Percentiles rank a stretch among this genome's conserved stretches.
Conservation (phyloP, 306 rosid species). For the Amphicarpaea edgeworthii region DNA sequence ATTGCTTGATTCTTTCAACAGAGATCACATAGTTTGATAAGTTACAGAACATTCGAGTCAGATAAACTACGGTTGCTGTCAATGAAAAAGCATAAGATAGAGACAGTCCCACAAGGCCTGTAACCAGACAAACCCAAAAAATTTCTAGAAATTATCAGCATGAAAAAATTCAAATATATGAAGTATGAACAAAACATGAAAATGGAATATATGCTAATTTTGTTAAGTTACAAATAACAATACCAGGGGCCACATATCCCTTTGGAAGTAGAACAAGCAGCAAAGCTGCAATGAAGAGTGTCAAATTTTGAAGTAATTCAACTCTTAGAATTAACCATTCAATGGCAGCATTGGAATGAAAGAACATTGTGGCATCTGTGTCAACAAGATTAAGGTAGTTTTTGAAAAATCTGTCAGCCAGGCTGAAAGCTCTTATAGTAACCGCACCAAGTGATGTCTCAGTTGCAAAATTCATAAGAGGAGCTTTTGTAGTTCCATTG, state of each 20-base stretch:
- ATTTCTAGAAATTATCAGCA: neutral
- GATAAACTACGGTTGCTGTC: slow-evolving; percentile 45
- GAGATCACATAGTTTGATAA: slow-evolving; percentile 69
- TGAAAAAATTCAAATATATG: neutral
- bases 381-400: slow-evolving; percentile 63
- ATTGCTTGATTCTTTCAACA: slow-evolving; percentile 79
- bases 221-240: neutral
- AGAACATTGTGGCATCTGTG: slow-evolving; percentile 65
- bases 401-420: slow-evolving; percentile 60
- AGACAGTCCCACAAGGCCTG: slow-evolving; percentile 79
- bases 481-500: slow-evolving; percentile 89
- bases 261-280: slow-evolving; percentile 63
- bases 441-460: slow-evolving; percentile 79
- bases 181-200: neutral
- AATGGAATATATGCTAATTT: neutral
- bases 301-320: slow-evolving; percentile 67
- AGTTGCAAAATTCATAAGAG: slow-evolving; percentile 64
- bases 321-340: slow-evolving; percentile 71
- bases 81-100: slow-evolving; percentile 70
- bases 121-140: slow-evolving; percentile 4
- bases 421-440: slow-evolving; percentile 69
- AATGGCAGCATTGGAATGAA: slow-evolving; percentile 62
- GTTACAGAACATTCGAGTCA: slow-evolving; percentile 55
- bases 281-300: slow-evolving; percentile 66
- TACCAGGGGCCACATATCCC: slow-evolving; percentile 66